Evolutionary conservation across 2,329 filamentous ascomycete genomes (phyloP), one percentile per base, ranked within the genome.

Genomic region (Coniochaeta ligniaria): DNA sequence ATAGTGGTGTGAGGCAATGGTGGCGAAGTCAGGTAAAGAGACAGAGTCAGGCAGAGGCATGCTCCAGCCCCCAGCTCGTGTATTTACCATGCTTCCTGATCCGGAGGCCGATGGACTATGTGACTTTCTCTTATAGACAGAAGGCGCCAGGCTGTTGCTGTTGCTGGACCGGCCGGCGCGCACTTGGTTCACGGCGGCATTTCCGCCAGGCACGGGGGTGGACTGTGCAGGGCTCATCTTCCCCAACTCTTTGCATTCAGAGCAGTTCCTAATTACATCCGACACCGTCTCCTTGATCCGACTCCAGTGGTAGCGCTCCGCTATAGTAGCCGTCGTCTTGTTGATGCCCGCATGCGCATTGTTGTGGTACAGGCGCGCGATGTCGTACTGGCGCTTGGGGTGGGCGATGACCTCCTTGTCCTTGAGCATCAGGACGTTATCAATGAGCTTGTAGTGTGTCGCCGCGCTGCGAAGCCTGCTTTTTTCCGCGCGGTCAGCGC

Each of bases 251-350:
- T 94, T 96, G 78, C 94, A 98, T 71, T 96, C 88, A 8, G 83
- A 77, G 74, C 95, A 99, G 69, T 95, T 94, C 68, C 91, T 89
- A 74, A 98, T 96, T 67, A 96, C 93, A 72, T 94, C 88, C 72
- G 90, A 95, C 63, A 97, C 95, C 0, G 94, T 98, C 75, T 97
- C 93, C 74, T 98, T 99, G 78, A 98, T 98, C 63, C 94, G 86
- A 56, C 96, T 93, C 95, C 95, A 99, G 76, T 98, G 95, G 72
- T 94, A 97, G 70, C 89, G 90, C 71, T 97, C 91, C 12, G 94
- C 92, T 69, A 99, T 96, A 22, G 87, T 89, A 22, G 94, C 93
- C 1, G 94, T 98, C 0, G 94, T 98, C 78, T 97, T 97, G 80
- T 99, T 99, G 80, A 98, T 98, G 58, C 95, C 95, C 7, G 90